These are phyloP conservation scores for Bryoerythrophyllum caledonicum DNA, from an alignment of 225 moss, liverwort and hornwort genomes.

Conservation along the genomic window DNA sequence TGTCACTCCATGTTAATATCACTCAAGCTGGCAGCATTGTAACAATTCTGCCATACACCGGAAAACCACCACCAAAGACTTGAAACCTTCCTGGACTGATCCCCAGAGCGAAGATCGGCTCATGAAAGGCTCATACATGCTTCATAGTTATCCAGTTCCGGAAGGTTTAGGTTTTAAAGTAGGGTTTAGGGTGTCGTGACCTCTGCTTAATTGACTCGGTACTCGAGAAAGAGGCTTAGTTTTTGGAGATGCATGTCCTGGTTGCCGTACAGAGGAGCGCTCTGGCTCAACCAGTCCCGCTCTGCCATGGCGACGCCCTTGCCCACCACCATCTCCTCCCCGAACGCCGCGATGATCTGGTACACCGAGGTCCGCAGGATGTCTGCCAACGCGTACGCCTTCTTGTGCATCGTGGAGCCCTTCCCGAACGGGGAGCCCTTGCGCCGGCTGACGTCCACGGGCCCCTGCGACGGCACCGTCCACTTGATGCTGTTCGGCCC, in stretches of 20 bases:
- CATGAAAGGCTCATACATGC: neutral
- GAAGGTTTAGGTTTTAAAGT: neutral
- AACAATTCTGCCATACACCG: no score
- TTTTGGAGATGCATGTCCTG: slow-evolving; percentile 69
- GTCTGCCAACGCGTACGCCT: slow-evolving; percentile 71
- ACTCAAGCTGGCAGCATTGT: neutral
- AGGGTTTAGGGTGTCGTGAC: no score
- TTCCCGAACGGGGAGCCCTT: slow-evolving; percentile 61
- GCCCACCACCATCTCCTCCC: slow-evolving; percentile 61
- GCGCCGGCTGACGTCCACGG: slow-evolving; percentile 47
- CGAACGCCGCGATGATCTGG: slow-evolving; percentile 65
- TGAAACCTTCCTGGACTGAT: neutral
- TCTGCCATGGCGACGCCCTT: slow-evolving; percentile 53
- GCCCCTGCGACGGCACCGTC: slow-evolving; percentile 63
- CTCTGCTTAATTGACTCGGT: slow-evolving; percentile 34
- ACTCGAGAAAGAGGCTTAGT: slow-evolving; percentile 57
- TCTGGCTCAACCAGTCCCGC: slow-evolving; percentile 60
- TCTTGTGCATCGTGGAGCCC: slow-evolving; percentile 62
- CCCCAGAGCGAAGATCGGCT: neutral
- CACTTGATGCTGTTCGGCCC: slow-evolving; percentile 71
- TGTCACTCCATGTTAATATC: neutral
- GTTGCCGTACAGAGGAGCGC: slow-evolving; percentile 57
- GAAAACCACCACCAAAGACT: no score
- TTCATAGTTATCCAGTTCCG: no score
- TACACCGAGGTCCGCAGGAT: slow-evolving; percentile 66